These are phyloP conservation scores for Lactarius tabidus DNA, from an alignment of 768 basidiomycete species.

Conservation along the genomic window DNA sequence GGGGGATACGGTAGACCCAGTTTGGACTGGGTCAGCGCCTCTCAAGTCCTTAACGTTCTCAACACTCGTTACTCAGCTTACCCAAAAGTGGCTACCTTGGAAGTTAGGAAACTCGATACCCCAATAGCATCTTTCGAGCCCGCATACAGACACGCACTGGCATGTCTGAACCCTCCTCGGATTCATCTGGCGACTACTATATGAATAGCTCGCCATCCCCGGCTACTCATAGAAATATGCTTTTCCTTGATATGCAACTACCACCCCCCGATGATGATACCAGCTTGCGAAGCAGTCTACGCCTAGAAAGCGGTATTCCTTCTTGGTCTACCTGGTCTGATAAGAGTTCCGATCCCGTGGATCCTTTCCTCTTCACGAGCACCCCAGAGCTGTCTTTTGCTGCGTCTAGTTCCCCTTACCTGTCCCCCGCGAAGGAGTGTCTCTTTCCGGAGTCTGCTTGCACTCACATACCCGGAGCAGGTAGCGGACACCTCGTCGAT, in stretches of 20 bases:
- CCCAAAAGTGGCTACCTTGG: not conserved
- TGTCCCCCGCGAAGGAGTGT: not conserved
- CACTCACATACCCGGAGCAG: not conserved
- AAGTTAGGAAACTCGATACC: not conserved
- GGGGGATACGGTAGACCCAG: not conserved
- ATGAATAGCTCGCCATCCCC: not conserved
- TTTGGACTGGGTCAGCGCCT: too few species aligned
- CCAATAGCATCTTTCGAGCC: not conserved
- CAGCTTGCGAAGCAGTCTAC: not conserved
- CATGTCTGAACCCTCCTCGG: not conserved
- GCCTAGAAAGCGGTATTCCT: not conserved
- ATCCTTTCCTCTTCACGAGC: constrained; percentile 1
- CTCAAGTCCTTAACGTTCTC: too few species aligned
- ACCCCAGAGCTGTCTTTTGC: constrained; percentile 19
- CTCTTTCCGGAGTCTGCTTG: not conserved
- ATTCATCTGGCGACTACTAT: not conserved
- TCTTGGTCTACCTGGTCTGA: not conserved
- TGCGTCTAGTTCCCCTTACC: constrained; percentile 10
- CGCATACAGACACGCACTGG: not conserved
- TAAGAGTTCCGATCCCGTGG: not conserved
- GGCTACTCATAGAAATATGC: not conserved
- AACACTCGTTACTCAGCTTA: not conserved
- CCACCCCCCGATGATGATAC: not conserved
- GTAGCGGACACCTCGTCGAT: not conserved
- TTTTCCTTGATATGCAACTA: not conserved